Conservation (phyloP, 139 green algal genomes). For the Edaphochlamys debaryana region DNA sequence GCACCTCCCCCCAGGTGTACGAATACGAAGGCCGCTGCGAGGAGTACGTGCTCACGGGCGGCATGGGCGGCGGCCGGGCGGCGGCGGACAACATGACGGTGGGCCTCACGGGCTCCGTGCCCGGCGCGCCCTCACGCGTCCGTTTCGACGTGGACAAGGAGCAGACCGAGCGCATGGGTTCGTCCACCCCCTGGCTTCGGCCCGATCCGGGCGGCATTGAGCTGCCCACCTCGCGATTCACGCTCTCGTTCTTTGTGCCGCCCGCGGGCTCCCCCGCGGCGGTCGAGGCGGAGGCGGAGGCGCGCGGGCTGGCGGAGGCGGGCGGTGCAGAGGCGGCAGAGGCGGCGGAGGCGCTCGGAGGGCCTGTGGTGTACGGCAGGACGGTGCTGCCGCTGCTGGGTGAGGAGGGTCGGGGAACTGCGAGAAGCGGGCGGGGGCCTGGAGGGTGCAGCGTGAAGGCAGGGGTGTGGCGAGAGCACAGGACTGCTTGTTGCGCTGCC, state of each 20-base stretch:
- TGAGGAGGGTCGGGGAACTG: background rate
- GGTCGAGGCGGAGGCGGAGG: background rate
- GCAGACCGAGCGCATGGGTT: background rate
- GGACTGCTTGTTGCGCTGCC: no score
- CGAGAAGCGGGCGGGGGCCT: no score
- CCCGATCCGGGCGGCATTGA: background rate
- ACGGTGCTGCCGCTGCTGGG: slow-evolving; percentile 31
- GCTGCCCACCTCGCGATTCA: slow-evolving; percentile 43
- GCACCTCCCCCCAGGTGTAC: slow-evolving; percentile 60
- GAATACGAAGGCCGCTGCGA: slow-evolving; percentile 56
- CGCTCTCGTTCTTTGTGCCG: slow-evolving; percentile 52
- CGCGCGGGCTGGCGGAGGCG: background rate
- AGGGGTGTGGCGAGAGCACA: no score
- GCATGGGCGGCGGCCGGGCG: background rate
- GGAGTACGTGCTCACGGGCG: slow-evolving; percentile 25
- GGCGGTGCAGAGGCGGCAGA: background rate
- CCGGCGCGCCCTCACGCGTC: background rate
- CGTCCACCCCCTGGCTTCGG: slow-evolving; percentile 37
- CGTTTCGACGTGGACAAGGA: background rate
- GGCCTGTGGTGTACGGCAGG: background rate
- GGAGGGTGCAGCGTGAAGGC: no score
- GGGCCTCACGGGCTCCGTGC: no score
- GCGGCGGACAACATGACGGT: background rate
- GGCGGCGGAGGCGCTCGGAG: no score
- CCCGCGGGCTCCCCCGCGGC: slow-evolving; percentile 14